Evolutionary conservation across 1,284 basidiomycete genomes (phyloP), one percentile per base, ranked within the genome.

Genomic region (Amylostereum areolatum): DNA sequence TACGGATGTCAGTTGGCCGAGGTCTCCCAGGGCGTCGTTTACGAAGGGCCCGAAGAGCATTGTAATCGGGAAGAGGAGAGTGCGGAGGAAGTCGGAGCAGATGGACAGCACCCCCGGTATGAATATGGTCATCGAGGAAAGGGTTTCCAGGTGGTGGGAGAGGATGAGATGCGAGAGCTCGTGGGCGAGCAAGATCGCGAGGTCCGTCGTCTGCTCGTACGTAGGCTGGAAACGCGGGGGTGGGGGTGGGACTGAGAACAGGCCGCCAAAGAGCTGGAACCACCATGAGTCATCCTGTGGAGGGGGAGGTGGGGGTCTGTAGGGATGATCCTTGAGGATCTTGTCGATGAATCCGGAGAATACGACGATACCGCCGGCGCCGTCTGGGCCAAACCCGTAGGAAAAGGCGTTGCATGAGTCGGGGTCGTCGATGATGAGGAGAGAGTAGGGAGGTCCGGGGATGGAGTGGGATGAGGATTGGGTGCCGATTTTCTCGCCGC

Each of bases 21-120:
- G 59, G 51, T 89, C 83, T 0, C 85, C 90, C 6, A 96, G 77
- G 1, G 90, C 92, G 58, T 95, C 92, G 60, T 93, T 93, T 45
- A 95, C 82, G 58, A 93, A 92, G 1, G 92, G 92, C 0, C 92
- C 92, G 49, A 93, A 85, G 30, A 94, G 61, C 81, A 92, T 87
- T 9, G 92, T 96, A 43, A 94, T 62, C 0, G 92, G 92, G 68
- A 92, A 94, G 12, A 92, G 69, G 39, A 92, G 64, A 2, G 90
- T 83, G 40, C 92, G 76, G 30, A 85, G 60, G 25, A 92, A 60
- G 63, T 95, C 92, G 11, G 87, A 74, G 7, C 80, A 56, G 54
- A 95, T 83, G 1, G 89, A 89, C 29, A 92, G 67, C 11, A 89
- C 72, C 24, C 85, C 87, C 0, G 92, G 92, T 49, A 91, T 75